These are phyloP conservation scores for Metschnikowia amazonensis DNA, from an alignment of 805 yeast genomes.

Conservation along the genomic window DNA sequence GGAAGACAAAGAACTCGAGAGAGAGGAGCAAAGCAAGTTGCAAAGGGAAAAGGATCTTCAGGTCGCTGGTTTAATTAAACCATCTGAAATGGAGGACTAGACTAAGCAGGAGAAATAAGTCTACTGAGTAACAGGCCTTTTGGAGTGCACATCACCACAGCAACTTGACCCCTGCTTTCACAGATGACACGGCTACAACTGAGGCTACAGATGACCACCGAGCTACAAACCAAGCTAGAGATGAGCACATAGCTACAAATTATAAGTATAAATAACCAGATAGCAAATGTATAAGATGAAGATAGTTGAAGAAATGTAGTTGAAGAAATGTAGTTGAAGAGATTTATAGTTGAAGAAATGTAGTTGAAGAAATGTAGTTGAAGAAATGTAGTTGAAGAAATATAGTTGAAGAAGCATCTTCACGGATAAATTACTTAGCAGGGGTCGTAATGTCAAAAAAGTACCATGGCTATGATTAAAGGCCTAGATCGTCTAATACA, in stretches of 20 bases:
- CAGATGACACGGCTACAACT: background rate
- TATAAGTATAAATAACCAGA: no score
- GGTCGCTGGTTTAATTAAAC: constrained; percentile 92
- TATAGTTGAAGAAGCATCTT: no score
- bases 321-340: no score
- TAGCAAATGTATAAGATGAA: background rate
- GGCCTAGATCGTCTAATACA: background rate
- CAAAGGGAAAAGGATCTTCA: constrained; percentile 79
- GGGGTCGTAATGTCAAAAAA: no score
- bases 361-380: no score
- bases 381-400: no score
- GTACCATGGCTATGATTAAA: background rate
- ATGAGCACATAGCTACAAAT: background rate
- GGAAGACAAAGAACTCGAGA: constrained; percentile 82
- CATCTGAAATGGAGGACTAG: constrained; percentile 84
- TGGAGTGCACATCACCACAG: background rate
- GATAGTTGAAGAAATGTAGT: no score
- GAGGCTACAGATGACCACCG: background rate
- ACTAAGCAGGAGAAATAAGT: constrained; percentile 23
- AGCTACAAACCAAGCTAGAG: no score
- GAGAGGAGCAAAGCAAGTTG: constrained; percentile 59
- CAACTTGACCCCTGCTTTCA: background rate
- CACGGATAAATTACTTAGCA: no score
- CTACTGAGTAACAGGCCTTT: background rate
- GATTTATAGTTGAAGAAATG: no score